Percentiles rank a stretch among this genome's conserved stretches.
Evolutionary conservation across 805 yeast species (phyloP).

Genomic region (Kluyveromyces dobzhanskii): DNA sequence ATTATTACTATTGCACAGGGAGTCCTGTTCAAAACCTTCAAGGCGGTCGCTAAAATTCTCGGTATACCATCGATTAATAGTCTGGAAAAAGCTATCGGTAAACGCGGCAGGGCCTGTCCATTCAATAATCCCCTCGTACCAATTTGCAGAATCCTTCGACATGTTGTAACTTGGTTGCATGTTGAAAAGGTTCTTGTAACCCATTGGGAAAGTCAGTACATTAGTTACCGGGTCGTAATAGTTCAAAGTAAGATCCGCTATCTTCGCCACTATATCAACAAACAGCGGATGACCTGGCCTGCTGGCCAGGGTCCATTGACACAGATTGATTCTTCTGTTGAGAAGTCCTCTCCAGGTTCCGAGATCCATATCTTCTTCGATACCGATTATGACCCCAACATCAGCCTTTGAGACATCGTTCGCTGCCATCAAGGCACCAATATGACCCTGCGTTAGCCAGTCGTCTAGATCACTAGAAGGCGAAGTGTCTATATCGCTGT

Average conservation of each 20-base stretch:
- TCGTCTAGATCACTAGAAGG: conserved; percentile 48
- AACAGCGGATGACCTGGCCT: conserved; percentile 55
- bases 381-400: conserved; percentile 46
- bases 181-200: conserved; percentile 4
- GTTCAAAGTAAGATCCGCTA: conserved; percentile 42
- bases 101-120: conserved; percentile 50
- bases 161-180: conserved; percentile 1
- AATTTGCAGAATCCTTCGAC: conserved; percentile 2
- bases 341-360: conserved; percentile 45
- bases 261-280: conserved; percentile 44
- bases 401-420: conserved; percentile 27
- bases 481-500: conserved; percentile 53
- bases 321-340: conserved; percentile 49
- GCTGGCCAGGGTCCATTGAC: conserved; percentile 55
- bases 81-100: conserved; percentile 39
- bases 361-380: conserved; percentile 46
- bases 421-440: conserved; percentile 26
- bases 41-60: background rate
- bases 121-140: conserved; percentile 27
- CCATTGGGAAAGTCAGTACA: conserved; percentile 8
- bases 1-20: background rate
- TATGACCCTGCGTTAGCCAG: conserved; percentile 43
- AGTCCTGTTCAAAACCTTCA: background rate
- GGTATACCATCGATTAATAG: conserved; percentile 30
- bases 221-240: conserved; percentile 29